Evolutionary conservation across 176 grass and related monocot species (phyloP).

Genomic region (Juncus effusus): DNA sequence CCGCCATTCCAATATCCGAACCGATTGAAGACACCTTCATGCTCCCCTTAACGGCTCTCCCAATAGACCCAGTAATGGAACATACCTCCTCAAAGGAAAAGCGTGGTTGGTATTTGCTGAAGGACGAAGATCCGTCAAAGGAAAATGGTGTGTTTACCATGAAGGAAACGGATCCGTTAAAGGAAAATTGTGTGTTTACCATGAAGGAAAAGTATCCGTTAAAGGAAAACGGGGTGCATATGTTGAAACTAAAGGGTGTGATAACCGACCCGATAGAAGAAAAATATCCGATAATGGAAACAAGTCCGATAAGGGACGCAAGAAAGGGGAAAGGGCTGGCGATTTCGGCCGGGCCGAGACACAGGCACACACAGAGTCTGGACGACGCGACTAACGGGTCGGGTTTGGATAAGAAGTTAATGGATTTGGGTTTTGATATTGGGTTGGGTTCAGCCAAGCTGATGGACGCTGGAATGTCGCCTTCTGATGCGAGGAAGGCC

Average conservation of each 20-base stretch:
- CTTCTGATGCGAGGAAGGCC: slow-evolving; percentile 52
- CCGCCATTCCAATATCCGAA: not conserved
- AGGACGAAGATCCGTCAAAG: no score
- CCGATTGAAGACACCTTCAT: not conserved
- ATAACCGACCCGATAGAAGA: no score
- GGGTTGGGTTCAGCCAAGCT: not conserved
- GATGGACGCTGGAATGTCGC: slow-evolving; percentile 37
- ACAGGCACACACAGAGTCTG: slow-evolving; percentile 71
- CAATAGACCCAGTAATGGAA: no score
- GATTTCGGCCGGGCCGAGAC: slow-evolving; percentile 28
- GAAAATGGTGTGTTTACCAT: no score
- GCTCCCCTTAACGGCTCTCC: not conserved
- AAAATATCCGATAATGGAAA: no score
- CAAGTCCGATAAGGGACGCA: not conserved
- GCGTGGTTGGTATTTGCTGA: not conserved
- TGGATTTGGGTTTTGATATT: not conserved
- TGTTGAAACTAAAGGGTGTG: no score
- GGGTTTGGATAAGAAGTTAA: slow-evolving; percentile 28
- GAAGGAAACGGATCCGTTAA: no score
- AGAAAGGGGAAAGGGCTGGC: not conserved
- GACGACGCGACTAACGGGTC: slow-evolving; percentile 34
- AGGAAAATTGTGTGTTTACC: no score
- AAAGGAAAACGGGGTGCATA: no score
- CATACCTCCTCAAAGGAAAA: slow-evolving; percentile 8
- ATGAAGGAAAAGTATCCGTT: no score